Conservation (phyloP, 352 stramenopile genomes). For the Globisporangium paddicum region DNA sequence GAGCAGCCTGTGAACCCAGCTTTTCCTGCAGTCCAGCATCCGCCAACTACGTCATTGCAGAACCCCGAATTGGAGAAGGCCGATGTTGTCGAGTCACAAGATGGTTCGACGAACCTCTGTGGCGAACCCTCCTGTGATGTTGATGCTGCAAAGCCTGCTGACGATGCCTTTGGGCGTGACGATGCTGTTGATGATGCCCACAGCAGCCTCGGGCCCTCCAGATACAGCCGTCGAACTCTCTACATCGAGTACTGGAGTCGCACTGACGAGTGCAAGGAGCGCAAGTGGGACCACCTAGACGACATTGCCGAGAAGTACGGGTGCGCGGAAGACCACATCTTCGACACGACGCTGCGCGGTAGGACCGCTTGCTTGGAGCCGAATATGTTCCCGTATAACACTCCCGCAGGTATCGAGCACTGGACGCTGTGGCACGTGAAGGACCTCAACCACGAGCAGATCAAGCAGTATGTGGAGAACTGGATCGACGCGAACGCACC, state of each 20-base stretch:
- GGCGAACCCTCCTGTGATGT: background rate
- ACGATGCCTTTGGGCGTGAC: conserved; percentile 23
- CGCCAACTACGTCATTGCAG: background rate
- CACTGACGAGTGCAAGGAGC: conserved; percentile 84
- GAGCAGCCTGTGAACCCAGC: background rate
- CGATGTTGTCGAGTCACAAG: background rate
- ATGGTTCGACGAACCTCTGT: conserved; percentile 4
- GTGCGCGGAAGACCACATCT: conserved; percentile 79
- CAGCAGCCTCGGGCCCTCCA: conserved; percentile 31
- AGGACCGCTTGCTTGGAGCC: conserved; percentile 79
- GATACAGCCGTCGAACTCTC: conserved; percentile 61
- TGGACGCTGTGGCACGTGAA: conserved; percentile 84
- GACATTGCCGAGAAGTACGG: conserved; percentile 76
- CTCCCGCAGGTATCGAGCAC: conserved; percentile 83
- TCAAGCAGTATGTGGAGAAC: conserved; percentile 87
- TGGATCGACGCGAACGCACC: conserved; percentile 85
- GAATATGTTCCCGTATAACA: conserved; percentile 90
- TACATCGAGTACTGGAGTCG: conserved; percentile 89
- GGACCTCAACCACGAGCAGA: conserved; percentile 71
- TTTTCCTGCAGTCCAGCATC: conserved; percentile 19
- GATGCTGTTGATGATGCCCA: conserved; percentile 50
- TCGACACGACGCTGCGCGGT: conserved; percentile 73
- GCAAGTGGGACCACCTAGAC: conserved; percentile 87
- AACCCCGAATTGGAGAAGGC: background rate
- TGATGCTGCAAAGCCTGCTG: conserved; percentile 14